These are phyloP conservation scores for Lactifluus hygrophoroides DNA, from an alignment of 768 basidiomycete species.

Conservation along the genomic window DNA sequence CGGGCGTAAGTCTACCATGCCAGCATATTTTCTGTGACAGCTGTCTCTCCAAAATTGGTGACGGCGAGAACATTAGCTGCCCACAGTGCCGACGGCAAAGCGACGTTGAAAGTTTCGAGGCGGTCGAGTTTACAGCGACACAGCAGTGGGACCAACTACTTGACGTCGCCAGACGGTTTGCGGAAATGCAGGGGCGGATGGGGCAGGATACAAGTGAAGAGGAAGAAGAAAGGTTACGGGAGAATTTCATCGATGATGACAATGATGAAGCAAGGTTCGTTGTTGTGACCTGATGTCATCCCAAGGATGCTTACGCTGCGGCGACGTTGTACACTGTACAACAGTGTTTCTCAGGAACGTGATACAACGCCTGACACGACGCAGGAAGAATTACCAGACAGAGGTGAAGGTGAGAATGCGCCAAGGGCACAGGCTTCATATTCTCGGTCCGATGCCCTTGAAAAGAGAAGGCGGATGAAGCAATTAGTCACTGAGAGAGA, in stretches of 20 bases:
- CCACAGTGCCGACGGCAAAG: conserved; percentile 30
- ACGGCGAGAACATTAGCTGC: conserved; percentile 29
- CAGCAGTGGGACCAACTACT: conserved; percentile 39
- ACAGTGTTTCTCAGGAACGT: neutral
- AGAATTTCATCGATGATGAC: conserved; percentile 28
- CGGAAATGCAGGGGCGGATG: conserved; percentile 30
- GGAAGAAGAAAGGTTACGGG: conserved; percentile 29
- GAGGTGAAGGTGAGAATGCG: neutral
- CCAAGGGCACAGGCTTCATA: neutral
- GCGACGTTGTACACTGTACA: neutral
- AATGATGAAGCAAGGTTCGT: conserved; percentile 10
- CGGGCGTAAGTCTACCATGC: conserved; percentile 32
- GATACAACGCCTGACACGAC: neutral
- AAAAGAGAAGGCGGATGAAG: conserved; percentile 11
- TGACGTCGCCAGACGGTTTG: conserved; percentile 33
- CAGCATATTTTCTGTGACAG: conserved; percentile 36
- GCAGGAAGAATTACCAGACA: neutral
- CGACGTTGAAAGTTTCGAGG: conserved; percentile 28
- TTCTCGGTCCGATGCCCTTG: neutral
- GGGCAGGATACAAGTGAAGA: conserved; percentile 36
- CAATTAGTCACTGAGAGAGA: neutral
- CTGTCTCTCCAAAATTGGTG: conserved; percentile 29
- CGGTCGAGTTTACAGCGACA: conserved; percentile 32
- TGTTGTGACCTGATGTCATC: neutral
- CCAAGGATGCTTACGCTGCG: neutral